phyloP scores from a whole-genome alignment of 306 rosid species.

The cucumber (Cucumis sativus) region Cucumber_9930_V3 NC_026658.2:21547501-21548000 shows the following conservation, averaged over 20 bases:
- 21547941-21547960: constrained; percentile 10
- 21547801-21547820: constrained; percentile 8
- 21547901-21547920: constrained; percentile 9
- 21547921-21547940: constrained; percentile 8
- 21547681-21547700: constrained; percentile 2
- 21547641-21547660: background rate
- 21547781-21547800: constrained; percentile 10
- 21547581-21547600: background rate
- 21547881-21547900: constrained; percentile 5
- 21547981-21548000: constrained; percentile 14
- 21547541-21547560: background rate
- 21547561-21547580: background rate
- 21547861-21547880: constrained; percentile 7
- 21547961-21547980: constrained; percentile 11
- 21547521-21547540: background rate
- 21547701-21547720: constrained; percentile 9
- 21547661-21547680: background rate
- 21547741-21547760: background rate
- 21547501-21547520: background rate
- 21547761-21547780: constrained; percentile 8
- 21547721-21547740: constrained; percentile 6
- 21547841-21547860: constrained; percentile 16
- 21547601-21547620: background rate
- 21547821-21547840: constrained; percentile 1
- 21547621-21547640: background rate